Evolutionary conservation across 2,329 filamentous ascomycete species (phyloP).

Genomic region (Ophiosphaerella narmari): DNA sequence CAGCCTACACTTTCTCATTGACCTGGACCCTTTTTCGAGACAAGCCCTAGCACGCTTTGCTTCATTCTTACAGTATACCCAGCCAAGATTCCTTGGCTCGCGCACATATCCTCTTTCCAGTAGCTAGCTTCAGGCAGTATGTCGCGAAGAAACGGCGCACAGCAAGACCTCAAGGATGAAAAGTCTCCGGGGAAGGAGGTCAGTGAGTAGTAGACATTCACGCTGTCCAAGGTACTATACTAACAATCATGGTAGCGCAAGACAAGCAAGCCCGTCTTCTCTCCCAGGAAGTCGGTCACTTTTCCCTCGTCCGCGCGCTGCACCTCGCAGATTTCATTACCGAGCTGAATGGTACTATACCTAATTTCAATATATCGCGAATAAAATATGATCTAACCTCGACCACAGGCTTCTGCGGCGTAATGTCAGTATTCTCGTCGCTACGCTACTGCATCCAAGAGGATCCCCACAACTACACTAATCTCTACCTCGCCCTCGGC

Average conservation of each 20-base stretch:
- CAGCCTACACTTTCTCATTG: background rate
- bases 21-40: conserved; percentile 2
- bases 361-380: background rate
- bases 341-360: conserved; percentile 68
- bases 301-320: conserved; percentile 64
- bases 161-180: conserved; percentile 54
- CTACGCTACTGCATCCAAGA: conserved; percentile 88
- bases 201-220: conserved; percentile 41
- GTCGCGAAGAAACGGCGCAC: conserved; percentile 65
- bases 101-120: too few relatives aligned
- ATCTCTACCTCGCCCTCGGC: conserved; percentile 79
- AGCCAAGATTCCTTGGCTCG: conserved; percentile 6
- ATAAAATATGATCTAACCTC: conserved; percentile 1
- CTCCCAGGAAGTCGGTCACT: conserved; percentile 72
- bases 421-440: conserved; percentile 95
- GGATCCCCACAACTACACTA: conserved; percentile 62
- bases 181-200: conserved; percentile 45
- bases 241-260: conserved; percentile 53
- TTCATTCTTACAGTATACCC: background rate
- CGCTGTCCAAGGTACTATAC: background rate
- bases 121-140: conserved; percentile 47
- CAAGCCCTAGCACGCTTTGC: background rate
- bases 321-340: conserved; percentile 85
- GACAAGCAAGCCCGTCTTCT: conserved; percentile 80
- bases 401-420: conserved; percentile 73